Evolutionary conservation across 202 grass and related monocot genomes (phyloP).

Genomic region (Brachypodium distachyon): DNA sequence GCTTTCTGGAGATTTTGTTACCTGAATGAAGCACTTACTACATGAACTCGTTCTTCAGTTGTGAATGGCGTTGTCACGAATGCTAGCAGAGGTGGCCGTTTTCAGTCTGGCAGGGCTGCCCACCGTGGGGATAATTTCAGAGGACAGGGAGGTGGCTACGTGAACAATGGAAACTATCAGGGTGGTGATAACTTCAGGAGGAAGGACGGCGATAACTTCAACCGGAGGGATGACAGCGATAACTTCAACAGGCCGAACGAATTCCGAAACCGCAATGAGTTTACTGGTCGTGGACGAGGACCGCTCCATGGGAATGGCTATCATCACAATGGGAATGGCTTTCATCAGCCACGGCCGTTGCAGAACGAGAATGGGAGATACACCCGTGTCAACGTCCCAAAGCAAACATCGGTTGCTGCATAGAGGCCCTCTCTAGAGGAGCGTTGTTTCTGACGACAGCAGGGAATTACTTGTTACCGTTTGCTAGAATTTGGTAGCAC

Average conservation of each 20-base stretch:
- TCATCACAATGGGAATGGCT: slow-evolving; percentile 19
- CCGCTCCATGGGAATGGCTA: not conserved
- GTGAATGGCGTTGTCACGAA: slow-evolving; percentile 32
- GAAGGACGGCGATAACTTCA: not conserved
- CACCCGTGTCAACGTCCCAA: not conserved
- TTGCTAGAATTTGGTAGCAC: not conserved
- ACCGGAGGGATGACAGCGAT: slow-evolving; percentile 18
- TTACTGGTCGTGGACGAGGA: slow-evolving; percentile 27
- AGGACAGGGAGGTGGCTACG: slow-evolving; percentile 34
- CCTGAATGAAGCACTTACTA: not conserved
- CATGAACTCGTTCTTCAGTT: not conserved
- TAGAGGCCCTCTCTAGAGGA: not conserved
- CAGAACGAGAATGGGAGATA: slow-evolving; percentile 26
- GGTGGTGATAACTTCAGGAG: slow-evolving; percentile 16
- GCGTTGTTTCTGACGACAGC: too few relatives aligned
- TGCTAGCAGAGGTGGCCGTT: slow-evolving; percentile 19
- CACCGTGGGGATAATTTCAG: slow-evolving; percentile 49
- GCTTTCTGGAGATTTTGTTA: not conserved
- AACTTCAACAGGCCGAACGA: slow-evolving; percentile 32
- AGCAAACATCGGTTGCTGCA: slow-evolving; percentile 10
- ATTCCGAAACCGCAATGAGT: slow-evolving; percentile 43
- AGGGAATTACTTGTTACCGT: not conserved
- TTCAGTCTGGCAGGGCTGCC: slow-evolving; percentile 40
- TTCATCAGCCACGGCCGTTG: slow-evolving; percentile 3
- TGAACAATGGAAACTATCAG: slow-evolving; percentile 23